Percentiles rank a stretch among this genome's conserved stretches.
phyloP scores from a whole-genome alignment of 305 asterid genomes.

The Solanum hybrid region DNA sequence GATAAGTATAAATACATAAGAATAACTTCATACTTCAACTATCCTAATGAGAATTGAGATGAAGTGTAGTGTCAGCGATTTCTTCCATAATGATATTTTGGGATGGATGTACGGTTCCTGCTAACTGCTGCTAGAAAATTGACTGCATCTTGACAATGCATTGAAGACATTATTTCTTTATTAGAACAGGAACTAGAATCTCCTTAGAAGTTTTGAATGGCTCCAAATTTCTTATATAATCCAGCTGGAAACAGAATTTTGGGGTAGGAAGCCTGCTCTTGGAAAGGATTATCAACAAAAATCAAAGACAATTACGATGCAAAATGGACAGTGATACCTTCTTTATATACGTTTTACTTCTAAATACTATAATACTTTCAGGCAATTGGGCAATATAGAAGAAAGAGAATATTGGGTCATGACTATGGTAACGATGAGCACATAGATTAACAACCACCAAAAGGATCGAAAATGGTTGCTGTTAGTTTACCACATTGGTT shows the following conservation, averaged over 20 bases:
- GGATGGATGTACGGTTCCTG: background rate
- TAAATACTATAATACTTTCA: no score
- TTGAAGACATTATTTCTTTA: background rate
- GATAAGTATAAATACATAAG: conserved; percentile 11
- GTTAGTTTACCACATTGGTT: no score
- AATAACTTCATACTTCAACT: background rate
- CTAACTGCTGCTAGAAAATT: background rate
- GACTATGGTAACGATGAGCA: no score
- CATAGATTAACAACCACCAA: no score
- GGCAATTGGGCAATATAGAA: no score
- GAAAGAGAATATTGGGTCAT: no score
- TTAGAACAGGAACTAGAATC: background rate
- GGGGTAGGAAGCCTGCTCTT: background rate
- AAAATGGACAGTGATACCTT: background rate
- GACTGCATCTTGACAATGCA: background rate
- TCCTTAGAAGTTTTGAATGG: background rate
- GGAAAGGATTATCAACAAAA: background rate
- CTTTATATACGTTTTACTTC: no score
- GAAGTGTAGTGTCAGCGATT: background rate
- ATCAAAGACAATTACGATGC: background rate
- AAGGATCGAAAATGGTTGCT: no score
- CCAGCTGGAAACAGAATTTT: background rate
- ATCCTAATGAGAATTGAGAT: background rate
- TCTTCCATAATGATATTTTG: background rate
- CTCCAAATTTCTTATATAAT: background rate